These are phyloP conservation scores for Gossypium schwendimanii DNA, from an alignment of 441 rosid species.

Conservation along the genomic window DNA sequence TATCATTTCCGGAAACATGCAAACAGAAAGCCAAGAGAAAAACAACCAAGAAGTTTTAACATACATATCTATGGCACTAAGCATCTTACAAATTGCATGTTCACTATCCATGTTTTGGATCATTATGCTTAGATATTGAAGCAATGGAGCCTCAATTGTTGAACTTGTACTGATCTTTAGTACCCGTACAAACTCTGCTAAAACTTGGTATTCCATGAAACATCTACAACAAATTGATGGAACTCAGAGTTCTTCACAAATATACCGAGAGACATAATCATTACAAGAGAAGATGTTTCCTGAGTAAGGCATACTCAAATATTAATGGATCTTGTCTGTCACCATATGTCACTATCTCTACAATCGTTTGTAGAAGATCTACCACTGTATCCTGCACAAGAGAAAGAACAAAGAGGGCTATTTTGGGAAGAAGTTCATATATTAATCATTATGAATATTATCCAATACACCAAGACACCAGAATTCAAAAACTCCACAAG, in stretches of 20 bases:
- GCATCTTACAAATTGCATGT: slow-evolving; percentile 54
- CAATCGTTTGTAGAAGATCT: slow-evolving; percentile 58
- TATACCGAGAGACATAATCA: neutral
- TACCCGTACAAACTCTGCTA: slow-evolving; percentile 60
- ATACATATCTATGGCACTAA: slow-evolving; percentile 18
- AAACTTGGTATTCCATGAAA: slow-evolving; percentile 68
- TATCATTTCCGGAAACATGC: neutral
- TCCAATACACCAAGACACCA: neutral
- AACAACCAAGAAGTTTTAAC: slow-evolving; percentile 12
- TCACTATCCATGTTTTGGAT: slow-evolving; percentile 65
- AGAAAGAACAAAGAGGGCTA: neutral
- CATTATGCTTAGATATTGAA: slow-evolving; percentile 71
- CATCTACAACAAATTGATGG: slow-evolving; percentile 28
- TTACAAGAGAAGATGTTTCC: slow-evolving; percentile 2
- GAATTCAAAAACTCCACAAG: neutral
- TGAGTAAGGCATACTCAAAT: slow-evolving; percentile 42
- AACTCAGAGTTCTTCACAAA: neutral
- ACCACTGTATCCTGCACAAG: slow-evolving; percentile 43
- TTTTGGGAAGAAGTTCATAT: neutral
- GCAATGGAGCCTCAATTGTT: slow-evolving; percentile 51
- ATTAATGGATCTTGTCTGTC: slow-evolving; percentile 58
- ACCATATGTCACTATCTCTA: slow-evolving; percentile 67
- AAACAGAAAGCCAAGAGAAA: slow-evolving; percentile 4
- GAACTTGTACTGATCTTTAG: slow-evolving; percentile 43
- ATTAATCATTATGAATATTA: neutral